These are phyloP conservation scores for Oxytropis ochrocephala DNA, from an alignment of 306 rosid species.

Conservation along the genomic window DNA sequence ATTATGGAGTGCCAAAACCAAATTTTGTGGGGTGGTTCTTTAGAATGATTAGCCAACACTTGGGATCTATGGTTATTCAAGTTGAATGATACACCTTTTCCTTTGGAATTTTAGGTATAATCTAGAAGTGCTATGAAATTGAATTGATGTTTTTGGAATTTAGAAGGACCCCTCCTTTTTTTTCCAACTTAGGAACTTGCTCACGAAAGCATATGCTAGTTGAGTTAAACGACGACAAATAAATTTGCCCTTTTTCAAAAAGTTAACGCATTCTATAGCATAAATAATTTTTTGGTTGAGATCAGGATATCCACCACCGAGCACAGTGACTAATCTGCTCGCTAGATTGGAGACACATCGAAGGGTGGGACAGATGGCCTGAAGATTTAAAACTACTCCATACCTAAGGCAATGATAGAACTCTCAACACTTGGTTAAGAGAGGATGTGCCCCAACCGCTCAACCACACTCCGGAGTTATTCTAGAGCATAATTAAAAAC, in stretches of 20 bases:
- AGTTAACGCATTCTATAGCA: not conserved
- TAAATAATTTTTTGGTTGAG: no score
- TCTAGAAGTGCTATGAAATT: slow-evolving; percentile 13
- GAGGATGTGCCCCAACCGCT: no score
- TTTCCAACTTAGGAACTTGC: slow-evolving; percentile 2
- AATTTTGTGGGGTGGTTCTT: not conserved
- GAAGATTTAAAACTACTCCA: no score
- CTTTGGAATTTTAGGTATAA: slow-evolving; percentile 19
- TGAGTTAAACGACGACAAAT: not conserved
- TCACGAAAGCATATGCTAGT: not conserved
- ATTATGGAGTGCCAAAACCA: slow-evolving; percentile 1
- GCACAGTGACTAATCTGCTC: no score
- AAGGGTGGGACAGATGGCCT: no score
- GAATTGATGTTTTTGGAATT: slow-evolving; percentile 18
- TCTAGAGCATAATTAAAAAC: not conserved
- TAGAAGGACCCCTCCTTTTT: not conserved
- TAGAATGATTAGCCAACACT: not conserved
- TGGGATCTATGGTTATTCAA: not conserved
- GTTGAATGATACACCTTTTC: not conserved
- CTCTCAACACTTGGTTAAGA: no score
- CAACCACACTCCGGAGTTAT: no score
- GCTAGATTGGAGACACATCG: no score
- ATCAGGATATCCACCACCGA: no score
- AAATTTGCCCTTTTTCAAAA: not conserved
- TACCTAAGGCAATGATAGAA: no score